Evolutionary conservation across 805 yeast genomes (phyloP).

Genomic region (Saccharomyces jurei): DNA sequence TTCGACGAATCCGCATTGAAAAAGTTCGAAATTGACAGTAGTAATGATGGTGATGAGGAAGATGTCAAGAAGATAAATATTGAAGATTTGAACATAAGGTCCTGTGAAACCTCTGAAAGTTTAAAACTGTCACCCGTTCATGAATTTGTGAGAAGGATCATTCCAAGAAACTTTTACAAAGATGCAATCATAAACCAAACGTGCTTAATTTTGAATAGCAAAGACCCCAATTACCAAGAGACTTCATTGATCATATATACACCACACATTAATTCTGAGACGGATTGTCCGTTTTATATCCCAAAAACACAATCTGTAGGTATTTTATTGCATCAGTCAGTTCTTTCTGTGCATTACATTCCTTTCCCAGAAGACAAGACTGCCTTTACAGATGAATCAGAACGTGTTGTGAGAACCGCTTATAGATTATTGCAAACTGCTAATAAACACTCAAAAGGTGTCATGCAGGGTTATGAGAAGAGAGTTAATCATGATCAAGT

Average conservation of each 20-base stretch:
- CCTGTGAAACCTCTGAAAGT: constrained; percentile 18
- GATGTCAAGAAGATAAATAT: constrained; percentile 29
- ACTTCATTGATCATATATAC: constrained; percentile 59
- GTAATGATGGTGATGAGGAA: constrained; percentile 10
- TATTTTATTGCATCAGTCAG: constrained; percentile 41
- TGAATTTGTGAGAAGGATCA: constrained; percentile 69
- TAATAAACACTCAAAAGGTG: constrained; percentile 75
- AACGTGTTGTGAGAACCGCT: constrained; percentile 75
- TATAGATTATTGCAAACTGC: constrained; percentile 72
- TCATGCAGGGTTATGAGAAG: constrained; percentile 75
- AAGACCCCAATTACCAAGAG: constrained; percentile 18
- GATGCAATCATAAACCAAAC: constrained; percentile 82
- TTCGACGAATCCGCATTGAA: constrained; percentile 7
- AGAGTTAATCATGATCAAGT: constrained; percentile 83
- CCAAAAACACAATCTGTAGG: constrained; percentile 81
- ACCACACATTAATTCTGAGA: constrained; percentile 58
- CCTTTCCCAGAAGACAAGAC: constrained; percentile 39
- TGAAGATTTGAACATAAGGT: constrained; percentile 36
- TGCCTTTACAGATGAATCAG: constrained; percentile 32
- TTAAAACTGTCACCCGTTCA: constrained; percentile 30
- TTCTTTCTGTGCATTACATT: constrained; percentile 64
- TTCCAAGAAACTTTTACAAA: constrained; percentile 87
- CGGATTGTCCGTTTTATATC: constrained; percentile 77
- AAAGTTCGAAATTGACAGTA: constrained; percentile 3
- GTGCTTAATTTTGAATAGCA: constrained; percentile 44